A percentile compares a stretch with the other conserved stretches of the same genome.
phyloP scores from a whole-genome alignment of 495 filamentous ascomycete species.

The Annulohypoxylon bovei region DNA sequence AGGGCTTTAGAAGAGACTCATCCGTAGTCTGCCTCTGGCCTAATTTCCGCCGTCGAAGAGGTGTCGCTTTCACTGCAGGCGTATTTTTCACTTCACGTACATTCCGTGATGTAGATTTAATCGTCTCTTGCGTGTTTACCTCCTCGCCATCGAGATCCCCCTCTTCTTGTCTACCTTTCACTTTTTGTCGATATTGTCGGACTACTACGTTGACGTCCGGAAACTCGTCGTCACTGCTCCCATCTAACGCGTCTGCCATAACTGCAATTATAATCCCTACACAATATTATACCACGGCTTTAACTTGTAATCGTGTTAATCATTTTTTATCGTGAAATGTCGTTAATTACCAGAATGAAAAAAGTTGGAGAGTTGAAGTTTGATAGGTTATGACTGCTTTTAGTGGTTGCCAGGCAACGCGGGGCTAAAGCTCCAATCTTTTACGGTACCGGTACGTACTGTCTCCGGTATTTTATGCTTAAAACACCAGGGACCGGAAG shows the following conservation, averaged over 20 bases:
- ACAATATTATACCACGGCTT: conserved; percentile 2
- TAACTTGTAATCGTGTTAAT: not conserved
- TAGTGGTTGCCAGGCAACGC: conserved; percentile 45
- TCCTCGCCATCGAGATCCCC: not conserved
- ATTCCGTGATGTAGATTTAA: not conserved
- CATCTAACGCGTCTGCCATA: conserved; percentile 11
- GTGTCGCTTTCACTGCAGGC: conserved; percentile 25
- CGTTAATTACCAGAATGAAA: not conserved
- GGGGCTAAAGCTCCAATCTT: not conserved
- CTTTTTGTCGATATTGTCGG: conserved; percentile 24
- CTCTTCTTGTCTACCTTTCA: conserved; percentile 1
- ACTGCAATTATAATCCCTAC: conserved; percentile 6
- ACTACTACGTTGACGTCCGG: conserved; percentile 42
- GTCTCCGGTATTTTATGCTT: not conserved
- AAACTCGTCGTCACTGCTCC: conserved; percentile 43
- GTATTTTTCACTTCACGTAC: not conserved
- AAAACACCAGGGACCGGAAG: not conserved
- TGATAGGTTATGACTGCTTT: conserved; percentile 16
- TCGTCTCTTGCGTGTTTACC: not conserved
- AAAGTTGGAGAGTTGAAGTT: conserved; percentile 10
- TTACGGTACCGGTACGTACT: not conserved
- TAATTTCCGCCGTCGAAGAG: conserved; percentile 42
- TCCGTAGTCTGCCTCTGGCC: conserved; percentile 35
- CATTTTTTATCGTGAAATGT: not conserved
- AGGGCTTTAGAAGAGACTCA: conserved; percentile 42